phyloP scores from a whole-genome alignment of 331 rosid species.

The Stylosanthes scabra region DNA sequence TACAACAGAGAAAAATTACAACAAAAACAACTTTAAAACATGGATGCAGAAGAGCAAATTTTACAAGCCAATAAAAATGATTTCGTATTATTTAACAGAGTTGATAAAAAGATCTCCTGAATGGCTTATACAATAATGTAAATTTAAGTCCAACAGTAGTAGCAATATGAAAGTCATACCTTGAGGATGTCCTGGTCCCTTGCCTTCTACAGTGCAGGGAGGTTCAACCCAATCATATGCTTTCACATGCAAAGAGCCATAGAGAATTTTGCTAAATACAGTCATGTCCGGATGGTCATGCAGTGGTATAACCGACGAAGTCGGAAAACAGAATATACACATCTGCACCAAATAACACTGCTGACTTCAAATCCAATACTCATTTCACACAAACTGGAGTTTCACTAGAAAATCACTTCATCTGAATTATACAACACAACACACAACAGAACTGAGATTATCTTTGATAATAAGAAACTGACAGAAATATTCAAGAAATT shows the following conservation, averaged over 20 bases:
- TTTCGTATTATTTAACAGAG: constrained; percentile 5
- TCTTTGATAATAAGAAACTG: not conserved
- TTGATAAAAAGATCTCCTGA: constrained; percentile 8
- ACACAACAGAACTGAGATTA: not conserved
- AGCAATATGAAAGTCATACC: constrained; percentile 46
- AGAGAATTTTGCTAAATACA: constrained; percentile 92
- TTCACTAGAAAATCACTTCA: constrained; percentile 17
- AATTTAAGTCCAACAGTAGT: constrained; percentile 8
- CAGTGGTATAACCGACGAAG: constrained; percentile 89
- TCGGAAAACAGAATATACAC: constrained; percentile 89
- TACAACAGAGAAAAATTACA: constrained; percentile 35
- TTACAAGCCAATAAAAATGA: constrained; percentile 26
- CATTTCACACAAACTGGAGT: constrained; percentile 20
- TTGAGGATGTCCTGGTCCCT: constrained; percentile 57
- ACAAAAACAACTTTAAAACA: constrained; percentile 14
- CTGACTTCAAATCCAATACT: constrained; percentile 21
- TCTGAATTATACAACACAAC: constrained; percentile 10
- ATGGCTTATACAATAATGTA: not conserved
- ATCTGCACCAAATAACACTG: constrained; percentile 63
- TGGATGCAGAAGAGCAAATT: constrained; percentile 24
- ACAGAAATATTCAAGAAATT: constrained; percentile 11
- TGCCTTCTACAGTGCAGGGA: constrained; percentile 63
- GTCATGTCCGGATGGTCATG: constrained; percentile 99
- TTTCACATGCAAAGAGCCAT: constrained; percentile 95
- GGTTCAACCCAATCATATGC: constrained; percentile 99